Percentiles rank a stretch among this genome's conserved stretches.
These are phyloP conservation scores for Leishmania mexicana DNA, from an alignment of 208 protist species.

Conservation along the genomic window DNA sequence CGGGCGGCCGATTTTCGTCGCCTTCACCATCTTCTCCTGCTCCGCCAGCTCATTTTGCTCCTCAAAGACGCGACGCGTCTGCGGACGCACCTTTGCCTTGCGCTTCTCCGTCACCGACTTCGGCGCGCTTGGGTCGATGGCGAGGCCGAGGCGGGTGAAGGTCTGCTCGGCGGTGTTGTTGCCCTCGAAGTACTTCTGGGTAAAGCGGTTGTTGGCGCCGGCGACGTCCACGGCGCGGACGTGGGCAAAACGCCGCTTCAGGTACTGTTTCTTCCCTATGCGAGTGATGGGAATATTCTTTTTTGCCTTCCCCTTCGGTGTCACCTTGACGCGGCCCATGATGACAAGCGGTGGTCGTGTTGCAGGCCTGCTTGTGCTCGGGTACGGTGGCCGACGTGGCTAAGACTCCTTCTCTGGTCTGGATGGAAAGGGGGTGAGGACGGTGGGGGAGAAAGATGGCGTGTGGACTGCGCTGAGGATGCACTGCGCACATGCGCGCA, in stretches of 20 bases:
- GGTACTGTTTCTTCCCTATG: constrained; percentile 84
- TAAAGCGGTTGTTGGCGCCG: constrained; percentile 78
- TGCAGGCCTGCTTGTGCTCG: neutral
- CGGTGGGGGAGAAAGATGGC: neutral
- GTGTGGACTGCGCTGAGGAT: neutral
- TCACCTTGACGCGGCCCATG: constrained; percentile 80
- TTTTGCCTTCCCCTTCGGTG: constrained; percentile 82
- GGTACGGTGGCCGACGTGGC: neutral
- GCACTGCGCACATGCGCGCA: neutral
- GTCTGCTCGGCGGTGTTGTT: constrained; percentile 67
- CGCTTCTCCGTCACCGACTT: constrained; percentile 38
- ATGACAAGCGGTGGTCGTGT: neutral
- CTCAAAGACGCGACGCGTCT: constrained; percentile 47
- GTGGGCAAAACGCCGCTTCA: constrained; percentile 84
- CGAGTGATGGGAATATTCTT: constrained; percentile 89
- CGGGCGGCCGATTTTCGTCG: constrained; percentile 52
- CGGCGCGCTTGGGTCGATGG: constrained; percentile 59
- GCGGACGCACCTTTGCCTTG: constrained; percentile 52
- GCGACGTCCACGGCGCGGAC: constrained; percentile 72
- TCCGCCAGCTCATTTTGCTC: constrained; percentile 53
- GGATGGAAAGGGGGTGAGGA: neutral
- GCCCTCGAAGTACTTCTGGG: constrained; percentile 80
- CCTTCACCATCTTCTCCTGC: constrained; percentile 29
- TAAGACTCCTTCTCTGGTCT: neutral
- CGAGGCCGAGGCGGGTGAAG: constrained; percentile 78